Base-by-base conservation (phyloP, 78 protist genomes). In the slime mould (Dictyostelium discoideum) region DNA sequence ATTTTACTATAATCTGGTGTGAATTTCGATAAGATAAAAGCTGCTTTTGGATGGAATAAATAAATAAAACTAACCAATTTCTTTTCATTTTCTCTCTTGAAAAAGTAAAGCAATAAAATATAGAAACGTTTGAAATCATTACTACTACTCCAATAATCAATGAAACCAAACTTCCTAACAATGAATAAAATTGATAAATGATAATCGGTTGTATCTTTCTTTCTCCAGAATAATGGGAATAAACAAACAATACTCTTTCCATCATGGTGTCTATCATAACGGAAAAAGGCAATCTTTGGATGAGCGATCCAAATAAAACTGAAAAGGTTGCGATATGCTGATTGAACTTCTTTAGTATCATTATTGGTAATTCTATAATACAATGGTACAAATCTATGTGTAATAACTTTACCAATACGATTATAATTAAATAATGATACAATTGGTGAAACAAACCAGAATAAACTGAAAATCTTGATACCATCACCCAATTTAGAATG, bases 161-260 rank as follows among this genome's bases (percentile, higher is more conserved):
- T 90, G 40, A 90, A 82, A 3, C 95, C 95, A 16, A 69, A 90
- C 13, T 39, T 48, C 48, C 85, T 40, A 3, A 90, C 85, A 1
- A 90, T 50, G 14, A 82, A 90, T 16, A 90, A 5, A 6, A 90
- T 32, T 20, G 95, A 90, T 2, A 90, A 9, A n/a, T 90, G 86
- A 54, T 32, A 82, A 2, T 14, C 54, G 3, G 44, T 42, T 3
- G 20, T 1, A 3, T 83, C 50, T 20, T 42, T 24, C 76, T 90
- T 90, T 8, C 54, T 42, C 95, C 95, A 90, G 60, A 90, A 69
- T 32, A 90, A 3, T 48, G 95, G 95, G 95, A 90, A 90, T 11
- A 90, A 0, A 8, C 78, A 29, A 10, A 82, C 20, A 0, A 90
- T 67, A 13, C 57, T 60, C 39, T 39, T 48, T 3, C 42, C 26